These are phyloP conservation scores for Yamadazyma friedrichii DNA, from an alignment of 1,139 yeast genomes.

Conservation along the genomic window DNA sequence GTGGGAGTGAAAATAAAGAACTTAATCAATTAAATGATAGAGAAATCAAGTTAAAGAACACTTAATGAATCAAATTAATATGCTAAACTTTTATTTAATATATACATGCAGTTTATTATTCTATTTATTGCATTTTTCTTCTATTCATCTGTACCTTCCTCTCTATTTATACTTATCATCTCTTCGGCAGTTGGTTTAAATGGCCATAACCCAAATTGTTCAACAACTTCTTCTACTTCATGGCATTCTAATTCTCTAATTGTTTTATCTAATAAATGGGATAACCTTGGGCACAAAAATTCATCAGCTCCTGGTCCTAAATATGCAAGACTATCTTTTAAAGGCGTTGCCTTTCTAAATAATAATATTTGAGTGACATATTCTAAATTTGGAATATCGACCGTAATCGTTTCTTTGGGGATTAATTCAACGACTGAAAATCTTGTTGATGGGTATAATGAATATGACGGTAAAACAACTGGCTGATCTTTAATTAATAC, in stretches of 20 bases:
- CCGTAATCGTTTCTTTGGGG: constrained; percentile 39
- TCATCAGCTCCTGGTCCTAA: constrained; percentile 84
- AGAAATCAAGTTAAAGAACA: no score
- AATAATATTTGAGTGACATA: constrained; percentile 65
- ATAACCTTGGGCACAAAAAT: constrained; percentile 37
- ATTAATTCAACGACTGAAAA: constrained; percentile 56
- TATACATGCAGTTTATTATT: not conserved
- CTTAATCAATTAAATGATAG: no score
- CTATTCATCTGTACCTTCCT: constrained; percentile 3
- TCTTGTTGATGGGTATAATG: constrained; percentile 25
- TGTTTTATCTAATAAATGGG: constrained; percentile 31
- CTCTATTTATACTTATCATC: constrained; percentile 5
- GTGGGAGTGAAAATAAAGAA: no score
- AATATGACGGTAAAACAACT: constrained; percentile 21
- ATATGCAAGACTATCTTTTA: constrained; percentile 48
- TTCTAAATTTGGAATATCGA: constrained; percentile 63
- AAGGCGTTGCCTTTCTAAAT: constrained; percentile 38
- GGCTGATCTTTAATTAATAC: constrained; percentile 41
- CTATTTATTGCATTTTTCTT: not conserved
- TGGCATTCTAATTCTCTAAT: constrained; percentile 52
- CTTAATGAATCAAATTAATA: no score
- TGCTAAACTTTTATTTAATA: not conserved
- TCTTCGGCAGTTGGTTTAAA: constrained; percentile 60
- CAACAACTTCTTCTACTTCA: constrained; percentile 52
- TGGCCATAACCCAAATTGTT: constrained; percentile 72